These are phyloP conservation scores for Diplodia corticola DNA, from an alignment of 2,329 filamentous ascomycete species.

Conservation along the genomic window DNA sequence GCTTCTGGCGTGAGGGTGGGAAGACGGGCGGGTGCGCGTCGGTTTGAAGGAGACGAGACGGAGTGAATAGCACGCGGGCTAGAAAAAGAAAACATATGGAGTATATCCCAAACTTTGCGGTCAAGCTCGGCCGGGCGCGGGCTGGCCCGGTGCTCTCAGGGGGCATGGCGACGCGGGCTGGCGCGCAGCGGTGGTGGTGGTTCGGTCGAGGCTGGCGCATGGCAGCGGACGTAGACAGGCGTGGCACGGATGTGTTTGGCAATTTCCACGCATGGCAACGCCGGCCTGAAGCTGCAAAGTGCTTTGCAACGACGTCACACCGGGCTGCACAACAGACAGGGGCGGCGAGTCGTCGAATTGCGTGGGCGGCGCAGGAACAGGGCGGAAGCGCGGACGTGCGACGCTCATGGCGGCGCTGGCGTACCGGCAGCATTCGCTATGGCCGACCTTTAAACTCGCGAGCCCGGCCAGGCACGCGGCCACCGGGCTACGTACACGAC, in stretches of 20 bases:
- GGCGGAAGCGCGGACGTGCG: slow-evolving; percentile 17
- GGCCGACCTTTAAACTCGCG: slow-evolving; percentile 14
- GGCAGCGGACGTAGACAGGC: no score
- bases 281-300: slow-evolving; percentile 9
- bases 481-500: not conserved
- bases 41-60: no score
- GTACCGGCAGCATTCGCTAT: not conserved
- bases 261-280: slow-evolving; percentile 15
- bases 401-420: not conserved
- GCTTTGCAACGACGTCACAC: slow-evolving; percentile 14
- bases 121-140: not conserved
- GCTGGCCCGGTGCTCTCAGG: not conserved
- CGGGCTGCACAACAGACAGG: not conserved
- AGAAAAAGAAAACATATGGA: not conserved
- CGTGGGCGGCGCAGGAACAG: not conserved
- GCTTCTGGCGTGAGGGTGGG: not conserved
- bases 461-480: not conserved
- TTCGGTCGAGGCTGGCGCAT: not conserved
- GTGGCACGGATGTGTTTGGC: slow-evolving; percentile 11
- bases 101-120: not conserved
- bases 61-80: no score
- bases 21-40: not conserved
- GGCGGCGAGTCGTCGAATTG: slow-evolving; percentile 7
- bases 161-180: not conserved
- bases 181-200: not conserved